Percentiles rank a stretch among this genome's conserved stretches.
phyloP scores from a whole-genome alignment of 169 alveolate genomes.

The Plasmodium falciparum region DNA sequence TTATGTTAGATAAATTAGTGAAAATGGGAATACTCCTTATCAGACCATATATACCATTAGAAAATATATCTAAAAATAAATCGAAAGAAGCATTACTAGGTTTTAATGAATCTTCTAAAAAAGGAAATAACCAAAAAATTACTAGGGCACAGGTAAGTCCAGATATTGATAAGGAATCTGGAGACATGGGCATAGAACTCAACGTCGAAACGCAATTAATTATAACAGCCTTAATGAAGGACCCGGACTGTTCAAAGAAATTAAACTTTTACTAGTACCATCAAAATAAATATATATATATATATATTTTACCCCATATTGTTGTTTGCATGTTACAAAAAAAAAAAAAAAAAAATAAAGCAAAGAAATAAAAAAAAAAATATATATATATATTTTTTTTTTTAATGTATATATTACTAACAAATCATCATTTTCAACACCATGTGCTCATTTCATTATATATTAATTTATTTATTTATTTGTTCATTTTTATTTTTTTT shows the following conservation, averaged over 20 bases:
- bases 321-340: neutral
- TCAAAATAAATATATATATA: neutral
- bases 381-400: neutral
- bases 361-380: neutral
- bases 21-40: slow-evolving; percentile 80
- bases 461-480: neutral
- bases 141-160: slow-evolving; percentile 46
- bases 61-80: slow-evolving; percentile 37
- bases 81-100: slow-evolving; percentile 48
- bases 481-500: slow-evolving; percentile 6
- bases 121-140: slow-evolving; percentile 3
- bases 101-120: slow-evolving; percentile 44
- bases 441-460: neutral
- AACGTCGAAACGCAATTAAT: slow-evolving; percentile 66
- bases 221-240: slow-evolving; percentile 73
- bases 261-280: slow-evolving; percentile 29
- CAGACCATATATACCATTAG: slow-evolving; percentile 82
- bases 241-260: slow-evolving; percentile 53
- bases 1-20: slow-evolving; percentile 76
- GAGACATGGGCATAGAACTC: slow-evolving; percentile 71
- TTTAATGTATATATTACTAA: neutral
- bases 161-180: slow-evolving; percentile 68
- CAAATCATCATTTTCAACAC: slow-evolving; percentile 9
- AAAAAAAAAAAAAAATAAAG: neutral
- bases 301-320: neutral